Conservation (phyloP, 306 rosid species). For the Gillenia trifoliata region DNA sequence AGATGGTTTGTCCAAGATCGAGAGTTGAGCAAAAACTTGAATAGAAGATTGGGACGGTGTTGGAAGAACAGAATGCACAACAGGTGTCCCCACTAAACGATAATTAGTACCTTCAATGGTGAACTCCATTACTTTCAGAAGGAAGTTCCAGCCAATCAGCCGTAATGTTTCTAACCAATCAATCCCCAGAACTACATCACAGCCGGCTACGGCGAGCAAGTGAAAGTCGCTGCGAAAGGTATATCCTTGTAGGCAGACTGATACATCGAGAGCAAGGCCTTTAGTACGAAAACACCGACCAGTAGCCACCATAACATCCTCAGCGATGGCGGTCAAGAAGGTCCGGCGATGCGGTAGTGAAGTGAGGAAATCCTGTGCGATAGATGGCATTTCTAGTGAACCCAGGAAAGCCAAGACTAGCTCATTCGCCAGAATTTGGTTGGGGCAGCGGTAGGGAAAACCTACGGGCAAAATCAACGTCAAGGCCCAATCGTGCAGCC, state of each 20-base stretch:
- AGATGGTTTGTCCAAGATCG: too few species aligned
- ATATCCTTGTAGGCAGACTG: rapidly evolving
- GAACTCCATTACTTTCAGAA: not conserved
- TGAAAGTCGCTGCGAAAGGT: not conserved
- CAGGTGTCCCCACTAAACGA: not conserved
- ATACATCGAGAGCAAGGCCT: rapidly evolving
- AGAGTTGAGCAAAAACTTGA: too few species aligned
- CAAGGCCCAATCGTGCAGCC: too few species aligned
- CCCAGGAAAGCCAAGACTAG: too few species aligned
- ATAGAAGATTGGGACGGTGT: rapidly evolving
- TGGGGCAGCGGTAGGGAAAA: too few species aligned
- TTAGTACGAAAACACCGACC: rapidly evolving
- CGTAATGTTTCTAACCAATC: not conserved
- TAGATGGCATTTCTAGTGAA: too few species aligned
- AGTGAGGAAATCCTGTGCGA: too few species aligned
- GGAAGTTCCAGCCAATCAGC: not conserved
- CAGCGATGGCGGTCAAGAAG: too few species aligned
- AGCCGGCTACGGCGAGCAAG: rapidly evolving
- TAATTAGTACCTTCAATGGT: too few species aligned
- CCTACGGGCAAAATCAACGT: rapidly evolving
- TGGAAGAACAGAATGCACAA: too few species aligned
- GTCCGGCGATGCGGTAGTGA: too few species aligned
- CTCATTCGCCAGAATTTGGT: too few species aligned
- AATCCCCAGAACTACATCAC: not conserved
- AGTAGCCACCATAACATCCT: rapidly evolving